A percentile compares a stretch with the other conserved stretches of the same genome.
Evolutionary conservation across 441 rosid species (phyloP).

Genomic region (Breynia disticha): DNA sequence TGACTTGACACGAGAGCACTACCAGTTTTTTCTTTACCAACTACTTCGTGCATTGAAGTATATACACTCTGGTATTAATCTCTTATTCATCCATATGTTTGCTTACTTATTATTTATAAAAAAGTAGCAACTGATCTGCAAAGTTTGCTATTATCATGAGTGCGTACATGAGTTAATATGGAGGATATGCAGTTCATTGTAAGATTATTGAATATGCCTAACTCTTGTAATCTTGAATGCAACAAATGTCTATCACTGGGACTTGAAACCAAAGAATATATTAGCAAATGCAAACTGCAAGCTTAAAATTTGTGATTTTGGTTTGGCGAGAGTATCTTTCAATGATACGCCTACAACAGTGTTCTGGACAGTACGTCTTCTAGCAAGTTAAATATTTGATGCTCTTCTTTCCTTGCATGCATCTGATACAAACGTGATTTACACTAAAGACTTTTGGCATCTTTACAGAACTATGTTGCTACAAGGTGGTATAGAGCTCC

Average conservation of each 20-base stretch:
- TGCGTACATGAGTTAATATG: no score
- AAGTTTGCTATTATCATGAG: no score
- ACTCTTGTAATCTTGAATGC: constrained; percentile 14
- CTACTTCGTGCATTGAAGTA: constrained; percentile 83
- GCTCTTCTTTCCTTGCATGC: background rate
- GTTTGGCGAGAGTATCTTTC: background rate
- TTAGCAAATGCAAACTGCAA: constrained; percentile 1
- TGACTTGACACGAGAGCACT: constrained; percentile 84
- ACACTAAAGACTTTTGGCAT: background rate
- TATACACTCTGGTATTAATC: constrained; percentile 59
- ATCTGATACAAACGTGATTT: background rate
- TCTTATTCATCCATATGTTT: no score
- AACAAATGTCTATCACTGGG: background rate
- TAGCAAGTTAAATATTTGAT: background rate
- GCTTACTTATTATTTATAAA: no score
- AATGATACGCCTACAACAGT: background rate
- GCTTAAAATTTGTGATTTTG: background rate
- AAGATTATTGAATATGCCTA: constrained; percentile 8
- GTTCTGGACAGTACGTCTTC: background rate
- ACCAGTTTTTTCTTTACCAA: constrained; percentile 91
- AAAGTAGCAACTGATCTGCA: no score
- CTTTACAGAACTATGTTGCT: constrained; percentile 3
- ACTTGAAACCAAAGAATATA: background rate
- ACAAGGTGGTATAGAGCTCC: constrained; percentile 1
- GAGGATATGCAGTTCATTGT: no score